Percentiles rank a stretch among this genome's conserved stretches.
Evolutionary conservation across 768 basidiomycete species (phyloP).

Genomic region (Mycena venus): DNA sequence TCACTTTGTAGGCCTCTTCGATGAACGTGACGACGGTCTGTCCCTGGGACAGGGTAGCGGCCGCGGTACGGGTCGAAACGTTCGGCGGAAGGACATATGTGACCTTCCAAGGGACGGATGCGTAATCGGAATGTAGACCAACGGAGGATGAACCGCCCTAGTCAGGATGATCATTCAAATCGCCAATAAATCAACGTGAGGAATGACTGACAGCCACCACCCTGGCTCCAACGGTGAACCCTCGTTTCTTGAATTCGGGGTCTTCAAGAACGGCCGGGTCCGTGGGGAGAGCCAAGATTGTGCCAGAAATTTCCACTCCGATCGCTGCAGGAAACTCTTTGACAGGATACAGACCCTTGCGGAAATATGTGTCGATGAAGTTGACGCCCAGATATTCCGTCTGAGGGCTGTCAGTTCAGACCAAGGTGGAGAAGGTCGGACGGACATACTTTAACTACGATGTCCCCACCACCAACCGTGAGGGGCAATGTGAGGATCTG

Average conservation of each 20-base stretch:
- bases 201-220: constrained; percentile 72
- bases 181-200: too few species aligned
- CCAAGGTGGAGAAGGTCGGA: background rate
- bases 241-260: constrained; percentile 72
- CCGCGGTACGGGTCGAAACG: constrained; percentile 73
- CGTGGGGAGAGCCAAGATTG: constrained; percentile 79
- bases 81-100: constrained; percentile 74
- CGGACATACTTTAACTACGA: constrained; percentile 58
- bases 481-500: constrained; percentile 21
- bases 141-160: constrained; percentile 18
- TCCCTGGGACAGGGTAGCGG: constrained; percentile 79
- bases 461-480: constrained; percentile 54
- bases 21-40: constrained; percentile 84
- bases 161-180: background rate
- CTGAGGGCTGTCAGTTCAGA: constrained; percentile 37
- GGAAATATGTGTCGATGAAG: constrained; percentile 61
- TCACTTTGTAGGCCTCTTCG: constrained; percentile 88
- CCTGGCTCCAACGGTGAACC: constrained; percentile 74
- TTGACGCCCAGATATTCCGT: constrained; percentile 87
- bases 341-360: constrained; percentile 74
- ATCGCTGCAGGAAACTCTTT: constrained; percentile 73
- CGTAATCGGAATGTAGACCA: constrained; percentile 30
- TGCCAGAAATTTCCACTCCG: constrained; percentile 86
- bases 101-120: constrained; percentile 60
- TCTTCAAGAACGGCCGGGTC: constrained; percentile 71